Conservation (phyloP, 257 asterid species). For the Ballota nigra region DNA sequence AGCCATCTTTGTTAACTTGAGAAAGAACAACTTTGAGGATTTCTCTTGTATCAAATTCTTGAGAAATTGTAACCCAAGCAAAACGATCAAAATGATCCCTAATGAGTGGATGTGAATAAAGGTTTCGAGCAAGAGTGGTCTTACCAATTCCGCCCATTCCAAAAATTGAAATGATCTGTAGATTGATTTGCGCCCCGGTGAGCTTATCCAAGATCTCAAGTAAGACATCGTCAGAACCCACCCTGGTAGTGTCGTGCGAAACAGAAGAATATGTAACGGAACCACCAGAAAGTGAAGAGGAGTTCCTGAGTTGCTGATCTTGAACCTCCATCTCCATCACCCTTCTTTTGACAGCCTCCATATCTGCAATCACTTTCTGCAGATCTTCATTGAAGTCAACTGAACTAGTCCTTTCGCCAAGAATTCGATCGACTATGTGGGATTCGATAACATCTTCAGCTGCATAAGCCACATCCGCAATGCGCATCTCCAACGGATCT, state of each 20-base stretch:
- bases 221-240: background rate
- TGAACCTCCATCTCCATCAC: background rate
- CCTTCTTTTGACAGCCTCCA: background rate
- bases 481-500: background rate
- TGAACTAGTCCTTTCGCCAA: background rate
- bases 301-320: background rate
- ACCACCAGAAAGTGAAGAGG: background rate
- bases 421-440: background rate
- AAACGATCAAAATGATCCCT: background rate
- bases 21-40: background rate
- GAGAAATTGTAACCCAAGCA: slow-evolving; percentile 16
- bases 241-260: background rate
- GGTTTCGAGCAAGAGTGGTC: slow-evolving; percentile 12
- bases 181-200: too few species aligned
- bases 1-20: background rate
- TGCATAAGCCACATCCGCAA: background rate
- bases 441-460: slow-evolving; percentile 1
- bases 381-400: background rate
- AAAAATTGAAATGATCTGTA: background rate
- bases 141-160: slow-evolving; percentile 22
- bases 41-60: background rate
- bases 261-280: background rate
- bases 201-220: background rate
- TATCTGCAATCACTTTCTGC: background rate
- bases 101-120: background rate